Evolutionary conservation across 257 asterid species (phyloP).

Genomic region (Plantago ovata): DNA sequence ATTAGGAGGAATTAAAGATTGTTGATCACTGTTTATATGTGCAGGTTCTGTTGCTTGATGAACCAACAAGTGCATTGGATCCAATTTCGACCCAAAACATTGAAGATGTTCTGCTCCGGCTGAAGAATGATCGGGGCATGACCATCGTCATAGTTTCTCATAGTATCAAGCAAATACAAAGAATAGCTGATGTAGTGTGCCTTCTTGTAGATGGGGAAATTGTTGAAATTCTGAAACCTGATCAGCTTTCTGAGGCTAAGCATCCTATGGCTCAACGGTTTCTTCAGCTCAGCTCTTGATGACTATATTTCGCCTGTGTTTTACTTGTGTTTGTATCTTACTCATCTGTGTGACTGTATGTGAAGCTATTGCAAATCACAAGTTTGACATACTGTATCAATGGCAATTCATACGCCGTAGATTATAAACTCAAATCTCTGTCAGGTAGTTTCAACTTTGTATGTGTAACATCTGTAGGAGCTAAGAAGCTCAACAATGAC

Average conservation of each 20-base stretch:
- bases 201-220: conserved; percentile 66
- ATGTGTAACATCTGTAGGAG: too few relatives aligned
- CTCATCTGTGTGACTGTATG: too few relatives aligned
- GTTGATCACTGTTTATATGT: neutral
- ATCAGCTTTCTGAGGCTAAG: conserved; percentile 56
- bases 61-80: conserved; percentile 79
- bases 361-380: too few relatives aligned
- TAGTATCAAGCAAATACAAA: conserved; percentile 70
- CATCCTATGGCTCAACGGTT: conserved; percentile 75
- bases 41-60: conserved; percentile 68
- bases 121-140: conserved; percentile 53
- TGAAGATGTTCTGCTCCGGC: conserved; percentile 57
- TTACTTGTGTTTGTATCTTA: neutral
- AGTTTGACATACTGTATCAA: too few relatives aligned
- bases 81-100: conserved; percentile 72
- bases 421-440: too few relatives aligned
- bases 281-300: conserved; percentile 55
- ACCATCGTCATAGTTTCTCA: conserved; percentile 63
- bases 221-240: conserved; percentile 59
- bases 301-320: conserved; percentile 14
- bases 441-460: too few relatives aligned
- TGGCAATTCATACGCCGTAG: too few relatives aligned
- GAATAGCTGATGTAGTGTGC: conserved; percentile 68
- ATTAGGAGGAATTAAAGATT: too few relatives aligned
- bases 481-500: too few relatives aligned